Percentiles rank a stretch among this genome's conserved stretches.
phyloP scores from a whole-genome alignment of 176 grass and related monocot genomes.

The Triticum monococcum region DNA sequence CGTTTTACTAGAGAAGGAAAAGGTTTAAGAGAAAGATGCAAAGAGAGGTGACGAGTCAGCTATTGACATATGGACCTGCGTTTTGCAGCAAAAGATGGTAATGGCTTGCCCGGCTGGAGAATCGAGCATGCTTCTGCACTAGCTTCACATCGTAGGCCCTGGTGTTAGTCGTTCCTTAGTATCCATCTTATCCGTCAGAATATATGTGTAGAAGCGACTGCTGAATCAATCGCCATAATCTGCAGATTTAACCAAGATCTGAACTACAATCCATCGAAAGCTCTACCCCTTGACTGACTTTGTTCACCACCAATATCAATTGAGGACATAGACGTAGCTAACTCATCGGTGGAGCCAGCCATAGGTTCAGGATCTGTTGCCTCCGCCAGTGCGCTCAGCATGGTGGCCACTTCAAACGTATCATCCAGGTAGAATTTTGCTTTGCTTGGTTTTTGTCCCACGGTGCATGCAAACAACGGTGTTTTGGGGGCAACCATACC shows the following conservation, averaged over 20 bases:
- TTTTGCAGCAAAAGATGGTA: conserved; percentile 27
- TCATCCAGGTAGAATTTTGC: conserved; percentile 98
- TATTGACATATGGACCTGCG: conserved; percentile 47
- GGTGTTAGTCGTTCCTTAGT: conserved; percentile 35
- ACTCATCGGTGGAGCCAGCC: conserved; percentile 13
- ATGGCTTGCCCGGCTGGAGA: conserved; percentile 2
- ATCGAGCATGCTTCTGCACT: neutral
- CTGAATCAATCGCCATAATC: conserved; percentile 41
- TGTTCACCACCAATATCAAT: conserved; percentile 37
- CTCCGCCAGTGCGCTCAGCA: conserved; percentile 70
- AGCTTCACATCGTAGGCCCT: conserved; percentile 30
- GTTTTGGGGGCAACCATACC: conserved; percentile 61
- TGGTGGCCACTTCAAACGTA: conserved; percentile 81
- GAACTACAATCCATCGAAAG: conserved; percentile 35
- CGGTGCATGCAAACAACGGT: conserved; percentile 79
- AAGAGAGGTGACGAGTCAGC: conserved; percentile 38
- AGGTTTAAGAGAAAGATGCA: conserved; percentile 22
- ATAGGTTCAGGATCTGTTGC: conserved; percentile 46
- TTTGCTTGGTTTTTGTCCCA: conserved; percentile 97
- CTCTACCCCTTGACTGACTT: conserved; percentile 31
- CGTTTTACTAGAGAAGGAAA: conserved; percentile 24
- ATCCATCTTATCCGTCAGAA: conserved; percentile 33
- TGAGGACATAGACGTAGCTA: conserved; percentile 20
- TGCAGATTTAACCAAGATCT: conserved; percentile 17
- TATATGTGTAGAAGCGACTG: conserved; percentile 26